Evolutionary conservation across 2,329 filamentous ascomycete genomes (phyloP), one percentile per base, ranked within the genome.

Genomic region (Colletotrichum sp.): DNA sequence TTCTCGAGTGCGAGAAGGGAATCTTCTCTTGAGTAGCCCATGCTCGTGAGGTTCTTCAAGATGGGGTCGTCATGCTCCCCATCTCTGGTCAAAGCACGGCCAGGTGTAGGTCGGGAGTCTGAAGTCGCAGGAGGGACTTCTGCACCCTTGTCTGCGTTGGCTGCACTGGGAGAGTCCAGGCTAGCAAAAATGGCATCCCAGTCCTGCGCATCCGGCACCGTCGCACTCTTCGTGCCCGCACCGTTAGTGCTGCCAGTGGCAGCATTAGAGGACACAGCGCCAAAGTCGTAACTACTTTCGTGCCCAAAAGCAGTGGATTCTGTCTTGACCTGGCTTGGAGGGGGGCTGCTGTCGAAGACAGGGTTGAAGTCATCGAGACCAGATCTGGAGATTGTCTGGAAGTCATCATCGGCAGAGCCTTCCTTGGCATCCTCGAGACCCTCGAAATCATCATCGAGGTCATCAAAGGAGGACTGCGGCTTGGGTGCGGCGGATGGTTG

Each of bases 141-240:
- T 68, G 77, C 81, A 21, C 26, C 68, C 12, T 71, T 67, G 34
- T 65, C 55, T 36, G 77, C 71, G n/a, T 72, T 78, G 59, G 81
- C 80, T 59, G 81, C 77, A 15, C 74, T 81, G 9, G 90, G 85
- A 3, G 90, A 90, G 80, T 96, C 94, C 9, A 98, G 88, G 30
- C 93, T 93, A 3, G 95, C 94, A 85, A 99, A 99, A 71, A 99
- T 95, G 52, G 95, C 94, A 81, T 99, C 96, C 97, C 97, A 99
- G 83, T 99, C 96, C 80, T 98, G 94, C 39, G 87, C 86, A 16
- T 91, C 90, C 0, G 71, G 60, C 7, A 86, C 80, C 32, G 84
- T 82, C 76, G 87, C 84, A 65, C 70, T 32, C 30, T 82, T 84
- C 59, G 85, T 79, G 60, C 83, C 82, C 64, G 84, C 82, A 75